Conservation (phyloP, 2,329 filamentous ascomycete species). For the Hirsutella thompsonii region DNA sequence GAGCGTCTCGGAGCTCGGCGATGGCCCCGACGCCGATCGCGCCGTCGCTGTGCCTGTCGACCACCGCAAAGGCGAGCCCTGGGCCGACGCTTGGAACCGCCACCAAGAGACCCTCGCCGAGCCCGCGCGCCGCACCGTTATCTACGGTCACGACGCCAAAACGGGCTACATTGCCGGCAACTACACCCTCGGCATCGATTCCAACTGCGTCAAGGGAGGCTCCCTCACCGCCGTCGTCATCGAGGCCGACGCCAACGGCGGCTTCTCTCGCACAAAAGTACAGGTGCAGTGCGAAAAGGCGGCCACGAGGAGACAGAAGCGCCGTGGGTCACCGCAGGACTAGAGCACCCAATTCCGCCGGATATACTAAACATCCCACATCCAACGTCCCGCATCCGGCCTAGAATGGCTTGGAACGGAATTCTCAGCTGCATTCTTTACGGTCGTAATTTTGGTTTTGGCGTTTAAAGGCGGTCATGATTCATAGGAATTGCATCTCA, state of each 20-base stretch:
- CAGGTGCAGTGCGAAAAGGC: slow-evolving; percentile 26
- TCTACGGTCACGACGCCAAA: slow-evolving; percentile 81
- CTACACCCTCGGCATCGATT: slow-evolving; percentile 78
- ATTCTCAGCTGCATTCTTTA: too few relatives aligned
- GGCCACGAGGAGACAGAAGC: background rate
- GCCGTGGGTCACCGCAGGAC: too few relatives aligned
- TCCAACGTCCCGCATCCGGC: too few relatives aligned
- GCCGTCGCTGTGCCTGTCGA: slow-evolving; percentile 24
- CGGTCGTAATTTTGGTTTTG: too few relatives aligned
- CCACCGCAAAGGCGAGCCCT: slow-evolving; percentile 43
- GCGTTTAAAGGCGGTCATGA: too few relatives aligned
- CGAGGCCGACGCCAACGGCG: slow-evolving; percentile 28
- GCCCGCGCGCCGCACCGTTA: slow-evolving; percentile 45
- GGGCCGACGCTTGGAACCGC: slow-evolving; percentile 52
- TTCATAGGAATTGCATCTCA: too few relatives aligned
- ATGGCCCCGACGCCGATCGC: slow-evolving; percentile 14
- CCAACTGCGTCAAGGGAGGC: slow-evolving; percentile 65
- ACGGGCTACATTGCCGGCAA: slow-evolving; percentile 45
- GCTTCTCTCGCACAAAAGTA: slow-evolving; percentile 22
- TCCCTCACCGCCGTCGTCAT: slow-evolving; percentile 68
- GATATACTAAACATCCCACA: too few relatives aligned
- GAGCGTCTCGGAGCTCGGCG: background rate
- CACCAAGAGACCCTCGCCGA: slow-evolving; percentile 24
- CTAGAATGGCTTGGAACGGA: too few relatives aligned
- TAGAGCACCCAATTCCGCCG: too few relatives aligned